Evolutionary conservation across 169 alveolate genomes (phyloP).

Genomic region (Plasmodium relictum): DNA sequence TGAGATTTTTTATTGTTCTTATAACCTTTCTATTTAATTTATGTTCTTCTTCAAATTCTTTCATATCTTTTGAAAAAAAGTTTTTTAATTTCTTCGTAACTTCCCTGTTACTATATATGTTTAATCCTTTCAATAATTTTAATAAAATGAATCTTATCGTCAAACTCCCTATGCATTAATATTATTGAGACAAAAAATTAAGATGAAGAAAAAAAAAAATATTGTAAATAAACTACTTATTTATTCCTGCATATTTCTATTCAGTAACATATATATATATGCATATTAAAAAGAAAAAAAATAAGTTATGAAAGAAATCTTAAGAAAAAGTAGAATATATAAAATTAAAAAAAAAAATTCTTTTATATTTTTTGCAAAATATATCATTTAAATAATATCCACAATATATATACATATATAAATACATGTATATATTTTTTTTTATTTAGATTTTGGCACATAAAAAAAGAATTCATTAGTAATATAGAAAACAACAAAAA

Average conservation of each 20-base stretch:
- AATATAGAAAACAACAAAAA: background rate
- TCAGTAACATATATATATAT: background rate
- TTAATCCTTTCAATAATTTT: slow-evolving; percentile 14
- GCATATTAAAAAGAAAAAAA: background rate
- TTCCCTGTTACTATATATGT: slow-evolving; percentile 7
- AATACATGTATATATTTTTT: background rate
- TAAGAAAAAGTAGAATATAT: background rate
- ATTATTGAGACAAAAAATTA: slow-evolving; percentile 40
- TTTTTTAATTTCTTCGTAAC: background rate
- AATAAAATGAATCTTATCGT: background rate
- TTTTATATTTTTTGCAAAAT: background rate
- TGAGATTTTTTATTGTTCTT: slow-evolving; percentile 6
- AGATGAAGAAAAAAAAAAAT: background rate
- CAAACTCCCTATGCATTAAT: slow-evolving; percentile 33
- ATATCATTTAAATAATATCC: background rate
- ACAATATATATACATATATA: background rate
- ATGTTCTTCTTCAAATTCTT: slow-evolving; percentile 2
- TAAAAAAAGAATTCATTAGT: background rate
- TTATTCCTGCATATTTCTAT: background rate
- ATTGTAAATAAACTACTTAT: background rate
- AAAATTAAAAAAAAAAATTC: background rate
- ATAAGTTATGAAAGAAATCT: background rate
- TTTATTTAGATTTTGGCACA: slow-evolving; percentile 1
- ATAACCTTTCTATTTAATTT: slow-evolving; percentile 3
- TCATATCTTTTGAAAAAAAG: background rate